A percentile compares a stretch with the other conserved stretches of the same genome.
phyloP scores from a whole-genome alignment of 306 rosid genomes.

The Lotus japonicus region DNA sequence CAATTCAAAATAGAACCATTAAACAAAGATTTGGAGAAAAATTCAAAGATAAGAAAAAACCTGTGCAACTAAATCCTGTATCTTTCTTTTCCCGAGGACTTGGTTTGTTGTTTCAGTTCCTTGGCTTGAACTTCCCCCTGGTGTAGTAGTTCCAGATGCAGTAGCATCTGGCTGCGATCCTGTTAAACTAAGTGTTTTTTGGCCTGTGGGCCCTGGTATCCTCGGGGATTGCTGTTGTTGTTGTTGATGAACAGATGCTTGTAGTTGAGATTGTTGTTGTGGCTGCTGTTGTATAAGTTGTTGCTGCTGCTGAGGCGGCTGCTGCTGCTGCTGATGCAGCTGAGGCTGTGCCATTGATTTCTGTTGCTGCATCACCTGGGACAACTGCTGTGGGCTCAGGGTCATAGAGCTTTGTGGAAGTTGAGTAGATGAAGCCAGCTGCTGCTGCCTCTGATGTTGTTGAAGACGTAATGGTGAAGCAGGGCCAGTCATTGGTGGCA shows the following conservation, averaged over 20 bases:
- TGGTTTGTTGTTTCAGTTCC: slow-evolving; percentile 98
- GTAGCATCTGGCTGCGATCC: slow-evolving; percentile 99
- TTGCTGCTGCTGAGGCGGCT: slow-evolving; percentile 29
- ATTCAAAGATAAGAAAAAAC: slow-evolving; percentile 27
- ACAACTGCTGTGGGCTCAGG: slow-evolving; percentile 60
- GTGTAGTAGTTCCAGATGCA: slow-evolving; percentile 92
- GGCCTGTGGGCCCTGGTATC: slow-evolving; percentile 69
- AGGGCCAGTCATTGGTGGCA: slow-evolving; percentile 66
- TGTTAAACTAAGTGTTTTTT: slow-evolving; percentile 89
- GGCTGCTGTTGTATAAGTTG: slow-evolving; percentile 52
- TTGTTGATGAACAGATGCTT: slow-evolving; percentile 62
- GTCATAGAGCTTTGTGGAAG: slow-evolving; percentile 55
- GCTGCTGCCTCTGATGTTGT: slow-evolving; percentile 82
- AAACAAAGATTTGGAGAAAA: neutral
- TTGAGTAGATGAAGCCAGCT: slow-evolving; percentile 67
- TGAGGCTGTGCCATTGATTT: slow-evolving; percentile 70
- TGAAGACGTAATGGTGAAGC: slow-evolving; percentile 65
- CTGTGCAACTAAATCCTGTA: slow-evolving; percentile 97
- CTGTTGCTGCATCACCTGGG: slow-evolving; percentile 82
- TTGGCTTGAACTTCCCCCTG: slow-evolving; percentile 99
- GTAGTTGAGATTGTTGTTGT: slow-evolving; percentile 66
- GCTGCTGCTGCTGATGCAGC: slow-evolving; percentile 62
- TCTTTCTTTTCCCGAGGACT: slow-evolving; percentile 98
- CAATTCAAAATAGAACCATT: slow-evolving; percentile 13
- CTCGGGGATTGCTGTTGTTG: slow-evolving; percentile 93